Conservation (phyloP, 164 flowering plant species). For the Buxus sempervirens region DNA sequence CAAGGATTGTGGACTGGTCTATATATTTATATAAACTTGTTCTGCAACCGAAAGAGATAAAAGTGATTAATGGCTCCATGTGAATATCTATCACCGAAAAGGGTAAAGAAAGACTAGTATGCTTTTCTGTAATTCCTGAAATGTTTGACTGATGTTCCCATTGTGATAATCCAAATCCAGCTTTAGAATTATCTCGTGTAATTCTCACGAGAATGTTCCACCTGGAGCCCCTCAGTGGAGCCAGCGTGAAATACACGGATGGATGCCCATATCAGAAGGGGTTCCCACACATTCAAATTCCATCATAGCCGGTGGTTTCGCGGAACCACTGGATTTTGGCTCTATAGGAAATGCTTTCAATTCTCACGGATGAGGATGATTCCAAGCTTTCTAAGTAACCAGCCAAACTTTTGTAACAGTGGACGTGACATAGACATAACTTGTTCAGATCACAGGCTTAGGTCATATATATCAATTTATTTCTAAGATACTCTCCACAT, state of each 20-base stretch:
- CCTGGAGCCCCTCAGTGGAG: neutral
- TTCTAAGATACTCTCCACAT: too few relatives aligned
- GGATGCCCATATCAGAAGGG: too few relatives aligned
- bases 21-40: neutral
- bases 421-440: too few relatives aligned
- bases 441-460: too few relatives aligned
- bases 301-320: too few relatives aligned
- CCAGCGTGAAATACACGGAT: too few relatives aligned
- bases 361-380: neutral
- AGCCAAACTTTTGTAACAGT: too few relatives aligned
- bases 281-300: too few relatives aligned
- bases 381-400: too few relatives aligned
- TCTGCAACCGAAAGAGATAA: neutral
- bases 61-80: neutral
- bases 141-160: neutral
- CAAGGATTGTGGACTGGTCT: neutral
- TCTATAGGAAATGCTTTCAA: neutral
- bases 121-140: neutral
- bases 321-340: too few relatives aligned
- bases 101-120: neutral
- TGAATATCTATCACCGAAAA: neutral
- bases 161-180: neutral
- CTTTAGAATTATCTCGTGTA: neutral
- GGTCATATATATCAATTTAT: too few relatives aligned
- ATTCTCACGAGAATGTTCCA: neutral